Percentiles rank a stretch among this genome's conserved stretches.
phyloP scores from a whole-genome alignment of 192 early-diverging fungal species.

The Backusella westeae region DNA sequence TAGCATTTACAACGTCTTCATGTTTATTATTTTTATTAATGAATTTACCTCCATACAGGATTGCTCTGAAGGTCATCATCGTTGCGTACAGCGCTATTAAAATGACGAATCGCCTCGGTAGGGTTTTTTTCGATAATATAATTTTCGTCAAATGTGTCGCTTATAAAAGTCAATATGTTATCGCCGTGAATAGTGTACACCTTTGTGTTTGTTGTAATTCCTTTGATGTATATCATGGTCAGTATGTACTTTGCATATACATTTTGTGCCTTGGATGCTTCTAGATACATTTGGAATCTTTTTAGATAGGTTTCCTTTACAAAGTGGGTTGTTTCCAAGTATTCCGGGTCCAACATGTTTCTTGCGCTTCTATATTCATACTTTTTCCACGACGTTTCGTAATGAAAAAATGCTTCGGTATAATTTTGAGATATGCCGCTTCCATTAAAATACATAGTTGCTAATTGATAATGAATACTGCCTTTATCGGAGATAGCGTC shows the following conservation, averaged over 20 bases:
- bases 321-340: background rate
- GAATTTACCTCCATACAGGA: background rate
- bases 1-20: background rate
- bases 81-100: background rate
- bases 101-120: background rate
- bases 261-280: background rate
- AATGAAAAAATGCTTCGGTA: background rate
- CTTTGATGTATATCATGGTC: background rate
- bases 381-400: background rate
- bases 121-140: background rate
- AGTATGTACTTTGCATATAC: background rate
- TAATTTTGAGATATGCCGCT: background rate
- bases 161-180: background rate
- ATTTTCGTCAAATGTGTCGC: background rate
- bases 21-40: background rate
- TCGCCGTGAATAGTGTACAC: background rate
- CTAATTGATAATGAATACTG: background rate
- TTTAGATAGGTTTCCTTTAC: background rate
- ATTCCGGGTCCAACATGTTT: background rate
- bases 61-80: background rate
- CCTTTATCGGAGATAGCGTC: background rate
- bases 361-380: background rate
- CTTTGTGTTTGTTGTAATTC: background rate
- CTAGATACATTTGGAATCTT: background rate
- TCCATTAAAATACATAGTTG: background rate